phyloP scores from a whole-genome alignment of 2,329 filamentous ascomycete species.

The Pseudonectria foliicola region DNA sequence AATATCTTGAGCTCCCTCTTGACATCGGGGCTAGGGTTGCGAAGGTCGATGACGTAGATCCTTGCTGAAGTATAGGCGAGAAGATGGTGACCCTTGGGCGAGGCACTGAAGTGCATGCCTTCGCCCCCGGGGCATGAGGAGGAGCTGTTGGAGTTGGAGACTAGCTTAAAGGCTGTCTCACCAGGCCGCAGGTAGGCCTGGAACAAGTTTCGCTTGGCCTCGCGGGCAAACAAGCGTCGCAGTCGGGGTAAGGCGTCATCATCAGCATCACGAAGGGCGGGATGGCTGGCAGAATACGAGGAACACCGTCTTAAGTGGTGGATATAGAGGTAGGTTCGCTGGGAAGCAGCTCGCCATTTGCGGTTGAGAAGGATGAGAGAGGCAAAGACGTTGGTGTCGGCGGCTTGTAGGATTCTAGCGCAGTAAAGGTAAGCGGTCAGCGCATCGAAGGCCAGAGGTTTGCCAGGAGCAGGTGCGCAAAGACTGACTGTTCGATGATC shows the following conservation, averaged over 20 bases:
- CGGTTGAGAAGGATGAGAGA: slow-evolving; percentile 59
- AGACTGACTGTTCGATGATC: slow-evolving; percentile 60
- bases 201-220: slow-evolving; percentile 72
- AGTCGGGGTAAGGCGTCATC: slow-evolving; percentile 51
- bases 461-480: slow-evolving; percentile 15
- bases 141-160: slow-evolving; percentile 78
- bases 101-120: slow-evolving; percentile 77
- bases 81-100: slow-evolving; percentile 65
- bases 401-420: slow-evolving; percentile 51
- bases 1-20: slow-evolving; percentile 74
- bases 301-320: slow-evolving; percentile 55
- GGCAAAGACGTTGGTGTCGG: slow-evolving; percentile 58
- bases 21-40: slow-evolving; percentile 52
- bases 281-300: slow-evolving; percentile 48
- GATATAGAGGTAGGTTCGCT: slow-evolving; percentile 56
- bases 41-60: slow-evolving; percentile 70
- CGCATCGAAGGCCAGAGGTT: slow-evolving; percentile 1
- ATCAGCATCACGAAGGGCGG: slow-evolving; percentile 29
- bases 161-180: slow-evolving; percentile 67
- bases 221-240: slow-evolving; percentile 58
- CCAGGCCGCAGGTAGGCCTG: slow-evolving; percentile 65
- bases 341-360: slow-evolving; percentile 58
- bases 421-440: slow-evolving; percentile 10
- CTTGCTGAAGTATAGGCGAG: slow-evolving; percentile 80
- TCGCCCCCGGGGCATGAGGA: slow-evolving; percentile 78